Percentiles rank a stretch among this genome's conserved stretches.
Evolutionary conservation across 768 basidiomycete genomes (phyloP).

Genomic region (Pulveroboletus sp.): DNA sequence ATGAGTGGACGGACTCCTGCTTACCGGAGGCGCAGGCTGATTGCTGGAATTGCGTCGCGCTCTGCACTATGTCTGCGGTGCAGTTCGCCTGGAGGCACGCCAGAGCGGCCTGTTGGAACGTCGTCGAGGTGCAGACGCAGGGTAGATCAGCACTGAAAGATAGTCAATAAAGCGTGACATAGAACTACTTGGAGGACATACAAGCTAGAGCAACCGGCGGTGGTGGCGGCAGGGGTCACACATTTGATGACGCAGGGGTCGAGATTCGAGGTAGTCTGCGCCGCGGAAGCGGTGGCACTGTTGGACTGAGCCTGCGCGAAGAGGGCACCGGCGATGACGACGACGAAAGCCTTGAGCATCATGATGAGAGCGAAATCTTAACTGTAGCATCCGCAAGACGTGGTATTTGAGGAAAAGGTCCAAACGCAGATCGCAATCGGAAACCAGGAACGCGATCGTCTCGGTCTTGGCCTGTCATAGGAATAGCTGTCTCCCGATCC

Average conservation of each 20-base stretch:
- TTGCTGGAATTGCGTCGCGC: conserved; percentile 32
- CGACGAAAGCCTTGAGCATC: conserved; percentile 26
- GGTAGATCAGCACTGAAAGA: conserved; percentile 32
- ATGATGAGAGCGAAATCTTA: too few relatives aligned
- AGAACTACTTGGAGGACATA: conserved; percentile 1
- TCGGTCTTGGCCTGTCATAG: too few relatives aligned
- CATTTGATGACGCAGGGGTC: conserved; percentile 13
- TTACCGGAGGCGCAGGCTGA: conserved; percentile 30
- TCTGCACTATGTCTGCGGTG: conserved; percentile 23
- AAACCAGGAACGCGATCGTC: conserved; percentile 10
- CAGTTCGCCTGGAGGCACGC: conserved; percentile 37
- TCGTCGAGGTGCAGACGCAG: conserved; percentile 37
- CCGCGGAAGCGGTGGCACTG: too few relatives aligned
- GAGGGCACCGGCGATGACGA: conserved; percentile 14
- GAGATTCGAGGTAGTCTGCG: too few relatives aligned
- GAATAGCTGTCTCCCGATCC: too few relatives aligned
- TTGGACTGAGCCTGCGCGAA: conserved; percentile 22
- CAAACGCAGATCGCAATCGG: background rate
- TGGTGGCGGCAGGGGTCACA: background rate
- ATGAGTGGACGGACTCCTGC: background rate
- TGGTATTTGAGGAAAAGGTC: conserved; percentile 13
- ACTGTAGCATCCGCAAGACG: too few relatives aligned
- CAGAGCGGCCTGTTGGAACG: conserved; percentile 35
- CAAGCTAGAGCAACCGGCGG: conserved; percentile 9
- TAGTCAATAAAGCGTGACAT: background rate